These are phyloP conservation scores for Lentinus tigrinus DNA, from an alignment of 768 basidiomycete genomes.

Conservation along the genomic window DNA sequence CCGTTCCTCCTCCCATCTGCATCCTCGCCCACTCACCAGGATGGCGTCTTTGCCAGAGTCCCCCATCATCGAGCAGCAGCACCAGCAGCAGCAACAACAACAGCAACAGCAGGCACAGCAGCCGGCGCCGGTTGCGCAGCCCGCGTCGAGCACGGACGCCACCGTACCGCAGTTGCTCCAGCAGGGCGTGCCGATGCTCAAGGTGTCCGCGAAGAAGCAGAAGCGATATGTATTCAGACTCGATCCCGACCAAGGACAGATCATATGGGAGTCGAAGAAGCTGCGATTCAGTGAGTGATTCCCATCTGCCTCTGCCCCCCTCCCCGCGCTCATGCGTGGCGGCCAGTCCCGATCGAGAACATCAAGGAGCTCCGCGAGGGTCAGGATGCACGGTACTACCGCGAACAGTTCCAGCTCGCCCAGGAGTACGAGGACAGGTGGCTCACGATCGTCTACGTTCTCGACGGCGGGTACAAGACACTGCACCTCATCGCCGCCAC, in stretches of 20 bases:
- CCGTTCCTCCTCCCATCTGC: background rate
- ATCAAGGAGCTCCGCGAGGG: constrained; percentile 86
- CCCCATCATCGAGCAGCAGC: background rate
- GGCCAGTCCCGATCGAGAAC: constrained; percentile 75
- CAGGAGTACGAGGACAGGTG: constrained; percentile 66
- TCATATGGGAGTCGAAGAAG: constrained; percentile 76
- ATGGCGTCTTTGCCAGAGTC: constrained; percentile 14
- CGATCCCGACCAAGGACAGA: constrained; percentile 78
- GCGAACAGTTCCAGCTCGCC: constrained; percentile 65
- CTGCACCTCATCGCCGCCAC: constrained; percentile 80
- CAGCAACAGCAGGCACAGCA: background rate
- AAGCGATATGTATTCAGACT: constrained; percentile 70
- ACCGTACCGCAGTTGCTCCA: constrained; percentile 58
- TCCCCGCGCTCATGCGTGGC: background rate
- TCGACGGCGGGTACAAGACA: constrained; percentile 78
- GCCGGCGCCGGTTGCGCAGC: constrained; percentile 11
- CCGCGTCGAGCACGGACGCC: constrained; percentile 32
- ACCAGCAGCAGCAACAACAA: background rate
- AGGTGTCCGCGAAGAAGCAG: constrained; percentile 76
- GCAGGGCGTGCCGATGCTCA: constrained; percentile 73
- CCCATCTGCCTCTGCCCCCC: background rate
- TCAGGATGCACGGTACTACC: constrained; percentile 66
- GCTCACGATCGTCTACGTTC: constrained; percentile 84
- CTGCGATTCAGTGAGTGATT: constrained; percentile 55
- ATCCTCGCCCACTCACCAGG: constrained; percentile 4